A percentile compares a stretch with the other conserved stretches of the same genome.
These are phyloP conservation scores for Periconia digitata DNA, from an alignment of 2,329 filamentous ascomycete species.

Conservation along the genomic window DNA sequence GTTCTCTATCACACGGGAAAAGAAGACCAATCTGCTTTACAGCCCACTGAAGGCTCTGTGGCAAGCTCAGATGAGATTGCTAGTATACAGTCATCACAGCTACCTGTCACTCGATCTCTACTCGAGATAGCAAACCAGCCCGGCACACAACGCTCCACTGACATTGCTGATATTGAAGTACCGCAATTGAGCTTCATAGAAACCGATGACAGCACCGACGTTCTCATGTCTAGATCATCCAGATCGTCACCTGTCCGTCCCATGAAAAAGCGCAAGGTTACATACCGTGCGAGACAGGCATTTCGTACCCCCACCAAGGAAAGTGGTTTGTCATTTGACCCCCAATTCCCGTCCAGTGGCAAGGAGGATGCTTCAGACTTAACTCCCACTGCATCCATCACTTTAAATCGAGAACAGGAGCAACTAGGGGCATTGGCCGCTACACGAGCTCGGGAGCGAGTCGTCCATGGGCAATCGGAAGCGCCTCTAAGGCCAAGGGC, in stretches of 20 bases:
- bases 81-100: neutral
- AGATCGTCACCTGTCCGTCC: conserved; percentile 25
- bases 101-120: conserved; percentile 25
- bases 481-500: conserved; percentile 26
- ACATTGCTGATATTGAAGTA: conserved; percentile 36
- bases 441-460: conserved; percentile 19
- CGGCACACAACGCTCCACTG: conserved; percentile 33
- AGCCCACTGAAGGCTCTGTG: conserved; percentile 14
- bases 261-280: conserved; percentile 35
- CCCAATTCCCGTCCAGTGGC: conserved; percentile 13
- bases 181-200: conserved; percentile 35
- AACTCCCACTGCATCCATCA: conserved; percentile 22
- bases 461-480: conserved; percentile 17
- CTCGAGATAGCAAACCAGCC: conserved; percentile 40
- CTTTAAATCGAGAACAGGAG: conserved; percentile 34
- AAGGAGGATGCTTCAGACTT: conserved; percentile 16
- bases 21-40: conserved; percentile 38
- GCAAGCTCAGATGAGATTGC: conserved; percentile 14
- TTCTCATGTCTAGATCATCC: conserved; percentile 19
- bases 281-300: conserved; percentile 21
- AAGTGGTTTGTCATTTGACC: conserved; percentile 14
- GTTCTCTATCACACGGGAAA: conserved; percentile 38
- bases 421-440: conserved; percentile 38
- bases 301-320: conserved; percentile 21
- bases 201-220: conserved; percentile 37